Evolutionary conservation across 805 yeast species (phyloP), one percentile per base, ranked within the genome.

Genomic region (Candida chilensis): DNA sequence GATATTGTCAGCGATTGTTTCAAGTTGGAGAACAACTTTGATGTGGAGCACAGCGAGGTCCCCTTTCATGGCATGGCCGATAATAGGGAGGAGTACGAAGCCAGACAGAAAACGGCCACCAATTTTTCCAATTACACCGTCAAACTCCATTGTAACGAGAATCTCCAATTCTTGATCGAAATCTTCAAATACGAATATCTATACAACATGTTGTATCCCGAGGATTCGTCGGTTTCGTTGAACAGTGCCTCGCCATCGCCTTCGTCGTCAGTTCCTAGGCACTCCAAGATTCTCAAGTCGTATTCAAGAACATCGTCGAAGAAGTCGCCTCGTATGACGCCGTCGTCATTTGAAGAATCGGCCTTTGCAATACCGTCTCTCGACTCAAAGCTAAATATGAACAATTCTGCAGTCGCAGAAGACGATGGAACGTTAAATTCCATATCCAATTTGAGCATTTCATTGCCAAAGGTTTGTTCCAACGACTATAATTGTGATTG

Each of bases 171-270:
- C 31, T 39, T 60, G 27, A 45, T 58, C 5, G 57, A 51, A 27
- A 54, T 58, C 18, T 57, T 39, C 41, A 50, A 52, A 27, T 60
- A 60, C 37, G 63, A 60, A 35, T 47, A 54, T 38, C 45, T 40
- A 34, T 52, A 45, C 35, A 54, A 48, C 24, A 8, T 6, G 25
- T 7, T 7, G 12, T 22, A 8, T 11, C 25, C 25, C 11, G 13
- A 22, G 11, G 6, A 6, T 22, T 22, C n/a, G n/a, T n/a, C n/a
- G n/a, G n/a, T n/a, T n/a, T n/a, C n/a, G n/a, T n/a, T n/a, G n/a
- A n/a, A n/a, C n/a, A n/a, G n/a, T n/a, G n/a, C n/a, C n/a, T n/a
- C n/a, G n/a, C n/a, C n/a, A n/a, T n/a, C n/a, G n/a, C n/a, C n/a
- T n/a, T n/a, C n/a, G n/a, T n/a, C n/a, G n/a, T n/a, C n/a, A n/a